Evolutionary conservation across 2,329 filamentous ascomycete genomes (phyloP).

Genomic region (Penicillium sp.): DNA sequence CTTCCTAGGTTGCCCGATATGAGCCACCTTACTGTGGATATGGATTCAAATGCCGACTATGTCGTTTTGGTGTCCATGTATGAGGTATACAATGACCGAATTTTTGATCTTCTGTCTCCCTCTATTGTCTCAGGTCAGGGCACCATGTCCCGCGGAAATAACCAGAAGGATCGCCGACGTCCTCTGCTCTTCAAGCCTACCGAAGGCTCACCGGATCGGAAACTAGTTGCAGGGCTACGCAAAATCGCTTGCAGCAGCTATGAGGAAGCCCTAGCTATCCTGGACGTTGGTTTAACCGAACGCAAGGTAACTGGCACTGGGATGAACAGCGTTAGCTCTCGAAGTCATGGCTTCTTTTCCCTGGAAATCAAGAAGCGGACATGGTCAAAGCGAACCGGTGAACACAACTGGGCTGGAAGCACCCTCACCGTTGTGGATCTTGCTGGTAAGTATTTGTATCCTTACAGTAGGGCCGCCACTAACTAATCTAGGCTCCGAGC

Average conservation of each 20-base stretch:
- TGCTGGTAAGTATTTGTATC: conserved; percentile 50
- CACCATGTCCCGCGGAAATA: conserved; percentile 38
- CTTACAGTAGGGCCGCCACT: conserved; percentile 6
- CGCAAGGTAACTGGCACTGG: conserved; percentile 80
- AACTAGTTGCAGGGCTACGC: conserved; percentile 81
- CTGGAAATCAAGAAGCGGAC: conserved; percentile 82
- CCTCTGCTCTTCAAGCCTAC: conserved; percentile 86
- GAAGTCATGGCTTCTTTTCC: conserved; percentile 93
- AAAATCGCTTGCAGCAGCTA: conserved; percentile 80
- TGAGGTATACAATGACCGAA: conserved; percentile 96
- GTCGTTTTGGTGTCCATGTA: conserved; percentile 93
- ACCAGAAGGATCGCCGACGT: conserved; percentile 63
- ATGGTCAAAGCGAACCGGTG: conserved; percentile 42
- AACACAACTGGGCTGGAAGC: conserved; percentile 63
- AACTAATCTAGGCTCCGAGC: conserved; percentile 58
- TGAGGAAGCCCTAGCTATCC: conserved; percentile 74
- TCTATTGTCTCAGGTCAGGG: conserved; percentile 36
- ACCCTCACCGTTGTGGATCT: conserved; percentile 82
- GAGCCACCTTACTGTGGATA: conserved; percentile 57
- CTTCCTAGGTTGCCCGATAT: conserved; percentile 69
- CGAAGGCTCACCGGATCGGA: conserved; percentile 77
- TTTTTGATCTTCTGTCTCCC: conserved; percentile 77
- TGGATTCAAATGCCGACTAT: conserved; percentile 67
- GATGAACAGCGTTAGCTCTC: conserved; percentile 82
- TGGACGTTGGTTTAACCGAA: conserved; percentile 82